Evolutionary conservation across 2,329 filamentous ascomycete genomes (phyloP), one percentile per base, ranked within the genome.

Genomic region (Cytospora piceicola): DNA sequence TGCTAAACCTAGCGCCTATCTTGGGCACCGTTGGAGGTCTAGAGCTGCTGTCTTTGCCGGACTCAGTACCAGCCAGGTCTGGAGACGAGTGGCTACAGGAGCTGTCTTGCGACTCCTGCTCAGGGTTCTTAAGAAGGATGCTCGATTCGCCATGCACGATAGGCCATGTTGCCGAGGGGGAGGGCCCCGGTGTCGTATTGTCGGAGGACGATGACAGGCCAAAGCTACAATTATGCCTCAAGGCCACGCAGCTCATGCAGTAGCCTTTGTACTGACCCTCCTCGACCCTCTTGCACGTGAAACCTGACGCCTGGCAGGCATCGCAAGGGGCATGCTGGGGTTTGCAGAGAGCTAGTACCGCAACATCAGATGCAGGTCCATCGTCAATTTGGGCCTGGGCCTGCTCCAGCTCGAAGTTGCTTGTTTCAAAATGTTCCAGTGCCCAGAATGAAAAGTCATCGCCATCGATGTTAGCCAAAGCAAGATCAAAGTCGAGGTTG

Each of bases 1-100:
- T 83, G 5, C 93, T 92, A 77, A 97, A 94, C 17, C 92, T 86
- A 59, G 90, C 87, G 61, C 88, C 90, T 68, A 87, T 87, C 75
- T 92, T 93, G 58, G 88, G 82, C 61, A 73, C 64, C 71, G 77
- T 53, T 58, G 62, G 70, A 55, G 61, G 63, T 14, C 36, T 67
- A 64, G 72, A 42, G 65, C 69, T 53, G 69, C 67, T 46, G 34
- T 71, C 29, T 70, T 68, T 56, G 17, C 34, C 32, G 17, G 64
- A 67, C 58, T 71, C 67, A 24, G 71, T 72, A 3, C 70, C 71
- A 14, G 71, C 65, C 12, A 77, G 56, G 53, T 76, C 76, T 4
- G 72, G 68, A 5, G 69, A 69, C 0, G 72, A 73, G 27, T 56
- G 65, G 58, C 54, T 66, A 0, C 66, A 66, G 12, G 67, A 63